These are phyloP conservation scores for Gonapodya prolifera DNA, from an alignment of 192 early-diverging fungal species.

Conservation along the genomic window DNA sequence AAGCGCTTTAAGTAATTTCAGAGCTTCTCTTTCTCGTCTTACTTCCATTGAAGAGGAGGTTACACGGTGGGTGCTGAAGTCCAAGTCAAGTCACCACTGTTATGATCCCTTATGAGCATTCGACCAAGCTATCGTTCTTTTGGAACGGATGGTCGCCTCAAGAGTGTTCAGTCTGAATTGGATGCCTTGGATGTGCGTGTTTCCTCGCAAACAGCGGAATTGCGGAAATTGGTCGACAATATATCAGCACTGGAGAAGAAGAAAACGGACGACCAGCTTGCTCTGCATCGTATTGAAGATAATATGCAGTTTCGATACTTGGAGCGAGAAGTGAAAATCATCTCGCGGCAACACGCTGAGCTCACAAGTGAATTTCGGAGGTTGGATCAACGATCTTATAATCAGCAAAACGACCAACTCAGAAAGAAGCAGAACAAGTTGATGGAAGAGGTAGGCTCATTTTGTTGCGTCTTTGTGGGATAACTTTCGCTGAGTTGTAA, in stretches of 20 bases:
- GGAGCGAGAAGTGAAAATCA: conserved; percentile 18
- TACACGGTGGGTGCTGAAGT: conserved; percentile 11
- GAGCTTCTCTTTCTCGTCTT: conserved; percentile 12
- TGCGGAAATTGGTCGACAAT: conserved; percentile 20
- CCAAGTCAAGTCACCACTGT: background rate
- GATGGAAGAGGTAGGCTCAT: conserved; percentile 12
- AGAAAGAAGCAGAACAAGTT: conserved; percentile 23
- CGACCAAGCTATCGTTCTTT: conserved; percentile 13
- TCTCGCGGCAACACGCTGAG: conserved; percentile 18
- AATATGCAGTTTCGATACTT: conserved; percentile 34
- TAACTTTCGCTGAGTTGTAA: conserved; percentile 2
- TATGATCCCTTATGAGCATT: background rate
- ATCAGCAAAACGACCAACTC: conserved; percentile 14
- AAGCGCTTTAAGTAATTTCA: conserved; percentile 1
- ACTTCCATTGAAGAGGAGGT: conserved; percentile 17
- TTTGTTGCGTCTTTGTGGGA: background rate
- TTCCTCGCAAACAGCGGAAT: conserved; percentile 14
- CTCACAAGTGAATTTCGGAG: conserved; percentile 23
- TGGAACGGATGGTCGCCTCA: conserved; percentile 10
- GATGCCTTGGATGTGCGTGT: conserved; percentile 12
- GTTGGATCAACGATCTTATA: conserved; percentile 16
- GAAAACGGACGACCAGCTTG: conserved; percentile 12
- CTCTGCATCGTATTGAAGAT: conserved; percentile 24
- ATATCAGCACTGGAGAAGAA: conserved; percentile 13
- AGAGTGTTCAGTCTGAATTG: conserved; percentile 9